A percentile compares a stretch with the other conserved stretches of the same genome.
Conservation (phyloP, 768 basidiomycete genomes). For the Exidia glandulosa region DNA sequence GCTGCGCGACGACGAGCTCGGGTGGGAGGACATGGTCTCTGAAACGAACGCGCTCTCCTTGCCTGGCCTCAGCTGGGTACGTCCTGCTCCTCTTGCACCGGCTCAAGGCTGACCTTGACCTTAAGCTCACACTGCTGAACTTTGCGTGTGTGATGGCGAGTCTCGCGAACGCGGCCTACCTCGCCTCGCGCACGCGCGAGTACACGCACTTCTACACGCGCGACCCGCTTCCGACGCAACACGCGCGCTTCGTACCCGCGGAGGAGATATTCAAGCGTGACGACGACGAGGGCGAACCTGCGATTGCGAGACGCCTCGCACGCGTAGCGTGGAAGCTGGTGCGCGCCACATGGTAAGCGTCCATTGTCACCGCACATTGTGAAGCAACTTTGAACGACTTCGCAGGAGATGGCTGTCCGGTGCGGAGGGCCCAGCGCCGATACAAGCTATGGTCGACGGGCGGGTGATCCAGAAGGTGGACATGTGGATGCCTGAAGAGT, state of each 20-base stretch:
- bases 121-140: slow-evolving; percentile 41
- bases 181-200: slow-evolving; percentile 20
- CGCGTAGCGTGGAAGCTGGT: not conserved
- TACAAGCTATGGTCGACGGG: not conserved
- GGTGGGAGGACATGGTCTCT: slow-evolving; percentile 70
- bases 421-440: not conserved
- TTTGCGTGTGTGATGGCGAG: slow-evolving; percentile 52
- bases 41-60: slow-evolving; percentile 31
- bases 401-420: not conserved
- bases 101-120: slow-evolving; percentile 38
- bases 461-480: slow-evolving; percentile 55
- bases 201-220: slow-evolving; percentile 50
- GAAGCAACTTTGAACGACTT: not conserved
- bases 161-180: slow-evolving; percentile 23
- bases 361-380: not conserved
- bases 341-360: not conserved
- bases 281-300: not conserved
- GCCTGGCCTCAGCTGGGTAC: slow-evolving; percentile 74
- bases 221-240: not conserved
- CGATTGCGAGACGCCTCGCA: too few species aligned
- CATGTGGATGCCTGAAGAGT: slow-evolving; percentile 64
- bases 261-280: not conserved
- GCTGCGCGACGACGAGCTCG: slow-evolving; percentile 54
- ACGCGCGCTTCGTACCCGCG: not conserved
- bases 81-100: slow-evolving; percentile 5